Percentiles rank a stretch among this genome's conserved stretches.
phyloP scores from a whole-genome alignment of 2,329 filamentous ascomycete genomes.

The Hypoxylon sp. region DNA sequence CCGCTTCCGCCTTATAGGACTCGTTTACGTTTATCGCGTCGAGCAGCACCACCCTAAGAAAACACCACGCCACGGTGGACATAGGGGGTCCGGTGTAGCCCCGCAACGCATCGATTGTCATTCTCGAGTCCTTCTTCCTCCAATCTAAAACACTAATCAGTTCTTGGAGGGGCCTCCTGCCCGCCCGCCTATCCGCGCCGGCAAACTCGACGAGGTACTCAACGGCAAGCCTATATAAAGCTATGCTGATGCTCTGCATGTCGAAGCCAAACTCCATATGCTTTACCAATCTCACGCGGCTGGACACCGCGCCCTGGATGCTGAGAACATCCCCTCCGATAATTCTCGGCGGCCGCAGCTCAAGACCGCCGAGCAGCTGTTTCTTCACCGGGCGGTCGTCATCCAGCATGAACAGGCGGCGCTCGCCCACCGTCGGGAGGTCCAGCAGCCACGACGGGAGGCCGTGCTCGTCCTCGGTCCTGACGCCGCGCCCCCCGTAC shows the following conservation, averaged over 20 bases:
- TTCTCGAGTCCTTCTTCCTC: background rate
- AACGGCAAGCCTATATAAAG: background rate
- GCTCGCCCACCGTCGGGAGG: too few relatives aligned
- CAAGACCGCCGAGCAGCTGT: background rate
- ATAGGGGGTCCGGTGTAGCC: background rate
- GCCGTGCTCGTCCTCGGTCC: too few relatives aligned
- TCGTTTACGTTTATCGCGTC: background rate
- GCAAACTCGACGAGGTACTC: constrained; percentile 8
- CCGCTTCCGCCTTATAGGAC: background rate
- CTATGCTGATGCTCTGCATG: background rate
- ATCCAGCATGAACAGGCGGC: too few relatives aligned
- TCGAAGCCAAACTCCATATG: background rate
- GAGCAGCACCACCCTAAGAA: background rate
- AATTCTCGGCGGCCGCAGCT: background rate
- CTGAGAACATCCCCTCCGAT: background rate
- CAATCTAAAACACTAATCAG: background rate
- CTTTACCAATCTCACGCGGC: background rate
- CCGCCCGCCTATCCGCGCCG: too few relatives aligned
- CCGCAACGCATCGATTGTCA: too few relatives aligned
- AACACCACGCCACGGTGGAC: background rate
- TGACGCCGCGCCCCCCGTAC: too few relatives aligned
- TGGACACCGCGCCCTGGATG: background rate
- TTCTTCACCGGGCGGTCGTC: background rate
- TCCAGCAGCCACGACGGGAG: too few relatives aligned
- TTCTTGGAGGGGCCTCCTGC: background rate